phyloP scores from a whole-genome alignment of 257 asterid genomes.

The Gentiana straminea region DNA sequence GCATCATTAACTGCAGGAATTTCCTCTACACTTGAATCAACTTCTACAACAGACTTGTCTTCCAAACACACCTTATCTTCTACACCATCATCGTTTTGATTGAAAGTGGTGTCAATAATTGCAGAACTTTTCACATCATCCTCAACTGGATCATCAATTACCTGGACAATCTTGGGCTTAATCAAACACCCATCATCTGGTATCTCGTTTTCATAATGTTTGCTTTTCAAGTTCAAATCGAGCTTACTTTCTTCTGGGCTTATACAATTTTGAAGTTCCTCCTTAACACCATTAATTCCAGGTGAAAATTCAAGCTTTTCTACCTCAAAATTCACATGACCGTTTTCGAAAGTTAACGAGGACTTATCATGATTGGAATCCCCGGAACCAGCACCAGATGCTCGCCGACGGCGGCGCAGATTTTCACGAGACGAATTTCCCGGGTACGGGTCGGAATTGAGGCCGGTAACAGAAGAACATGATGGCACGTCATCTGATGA shows the following conservation, averaged over 20 bases:
- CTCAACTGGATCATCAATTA: no score
- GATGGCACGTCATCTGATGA: not conserved
- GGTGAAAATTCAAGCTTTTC: conserved; percentile 11
- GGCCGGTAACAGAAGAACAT: not conserved
- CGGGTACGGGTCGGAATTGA: not conserved
- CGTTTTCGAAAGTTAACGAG: conserved; percentile 18
- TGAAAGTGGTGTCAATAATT: no score
- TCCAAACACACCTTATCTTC: not conserved
- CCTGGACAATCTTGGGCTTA: no score
- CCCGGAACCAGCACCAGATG: conserved; percentile 10
- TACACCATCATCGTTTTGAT: no score
- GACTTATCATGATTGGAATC: conserved; percentile 19
- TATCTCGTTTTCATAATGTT: conserved; percentile 1
- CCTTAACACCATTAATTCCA: conserved; percentile 8
- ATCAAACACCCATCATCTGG: conserved; percentile 11
- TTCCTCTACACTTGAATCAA: conserved; percentile 1
- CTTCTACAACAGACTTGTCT: conserved; percentile 8
- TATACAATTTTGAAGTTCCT: conserved; percentile 1
- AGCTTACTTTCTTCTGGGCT: conserved; percentile 9
- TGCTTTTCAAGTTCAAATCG: conserved; percentile 14
- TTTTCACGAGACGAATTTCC: not conserved
- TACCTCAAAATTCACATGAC: conserved; percentile 14
- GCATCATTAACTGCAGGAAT: conserved; percentile 1
- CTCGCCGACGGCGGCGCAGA: conserved; percentile 34
- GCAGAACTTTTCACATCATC: no score